phyloP scores from a whole-genome alignment of 169 alveolate genomes.

The Plasmodium fragile region DNA sequence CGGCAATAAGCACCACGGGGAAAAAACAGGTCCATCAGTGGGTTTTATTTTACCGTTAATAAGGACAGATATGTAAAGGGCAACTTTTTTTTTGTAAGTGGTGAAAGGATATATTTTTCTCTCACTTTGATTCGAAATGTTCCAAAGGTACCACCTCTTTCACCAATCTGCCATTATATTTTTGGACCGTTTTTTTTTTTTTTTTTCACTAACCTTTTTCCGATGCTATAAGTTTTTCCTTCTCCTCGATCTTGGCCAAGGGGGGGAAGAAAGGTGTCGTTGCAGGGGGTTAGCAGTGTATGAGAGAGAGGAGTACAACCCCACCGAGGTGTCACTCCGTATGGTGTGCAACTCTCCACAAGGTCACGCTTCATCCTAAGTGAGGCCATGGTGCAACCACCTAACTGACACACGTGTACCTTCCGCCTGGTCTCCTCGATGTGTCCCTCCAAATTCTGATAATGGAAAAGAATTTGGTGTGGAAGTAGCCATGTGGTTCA shows the following conservation, averaged over 20 bases:
- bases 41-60: neutral
- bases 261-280: neutral
- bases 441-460: conserved; percentile 31
- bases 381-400: neutral
- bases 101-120: neutral
- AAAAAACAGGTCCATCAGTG: neutral
- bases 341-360: neutral
- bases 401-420: neutral
- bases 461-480: neutral
- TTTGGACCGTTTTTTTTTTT: neutral
- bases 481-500: neutral
- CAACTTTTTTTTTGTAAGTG: no score
- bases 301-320: neutral
- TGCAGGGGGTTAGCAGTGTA: neutral
- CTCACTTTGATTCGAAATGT: neutral
- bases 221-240: conserved; percentile 10
- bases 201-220: conserved; percentile 22
- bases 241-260: conserved; percentile 21
- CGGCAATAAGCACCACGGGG: neutral
- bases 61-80: neutral
- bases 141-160: neutral
- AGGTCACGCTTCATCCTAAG: neutral
- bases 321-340: neutral
- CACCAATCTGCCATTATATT: neutral
- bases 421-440: conserved; percentile 38